Evolutionary conservation across 257 asterid species (phyloP), one percentile per base, ranked within the genome.

Genomic region (Salvia miltiorrhiza): DNA sequence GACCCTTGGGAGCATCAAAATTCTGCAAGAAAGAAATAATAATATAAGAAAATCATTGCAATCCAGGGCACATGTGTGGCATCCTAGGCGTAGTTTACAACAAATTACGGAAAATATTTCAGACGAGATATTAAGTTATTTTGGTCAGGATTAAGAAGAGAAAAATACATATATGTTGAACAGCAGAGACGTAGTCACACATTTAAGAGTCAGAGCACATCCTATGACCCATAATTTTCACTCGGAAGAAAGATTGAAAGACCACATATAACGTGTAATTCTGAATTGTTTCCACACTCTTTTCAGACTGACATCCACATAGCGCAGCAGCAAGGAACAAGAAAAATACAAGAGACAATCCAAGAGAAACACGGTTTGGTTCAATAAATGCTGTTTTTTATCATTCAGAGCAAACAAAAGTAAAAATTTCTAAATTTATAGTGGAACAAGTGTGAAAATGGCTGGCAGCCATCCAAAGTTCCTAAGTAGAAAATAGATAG

Each of bases 1-100:
- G 79, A 77, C 73, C 83, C 65, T 74, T 86, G 47, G 82, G 24
- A 49, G 80, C 64, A 77, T 81, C 52, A 59, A 84, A 77, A 80
- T 73, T 82, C 97, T 93, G 87, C 77, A 41, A 71, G 72, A 73
- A 57, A 39, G 26, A n/a, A n/a, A n/a, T n/a, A n/a, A n/a, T n/a
- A n/a, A n/a, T n/a, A n/a, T n/a, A 32, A 47, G 35, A 65, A 37
- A 37, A 37, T 33, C 11, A 37, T 37, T 7, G 41, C 41, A 37
- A 7, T 11, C 41, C 11, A 37, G 41, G 41, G 35, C 35, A 30
- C 11, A 37, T 2, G 17, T 23, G 73, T 53, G 64, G 43, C 41
- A 9, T 23, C 54, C 64, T 48, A 54, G 54, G 40, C 53, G 23
- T 5, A 49, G 41, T 49, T 19, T 23, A 9, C 23, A 32, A 10